These are phyloP conservation scores for Fusarium incarnatum DNA, from an alignment of 2,329 filamentous ascomycete genomes.

Conservation along the genomic window DNA sequence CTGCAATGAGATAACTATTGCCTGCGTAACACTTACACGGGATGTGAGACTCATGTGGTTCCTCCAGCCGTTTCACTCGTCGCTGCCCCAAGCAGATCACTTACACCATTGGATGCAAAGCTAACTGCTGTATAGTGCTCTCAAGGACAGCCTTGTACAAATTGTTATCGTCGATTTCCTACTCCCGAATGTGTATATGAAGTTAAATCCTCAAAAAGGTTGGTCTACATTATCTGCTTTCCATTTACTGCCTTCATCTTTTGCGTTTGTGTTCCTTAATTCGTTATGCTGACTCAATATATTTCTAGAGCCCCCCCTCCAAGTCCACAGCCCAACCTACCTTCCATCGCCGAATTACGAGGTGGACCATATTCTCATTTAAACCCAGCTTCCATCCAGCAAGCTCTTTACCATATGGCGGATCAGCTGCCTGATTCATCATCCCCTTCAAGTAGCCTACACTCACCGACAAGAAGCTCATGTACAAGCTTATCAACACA, in stretches of 20 bases:
- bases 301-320: slow-evolving; percentile 15
- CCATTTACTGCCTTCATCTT: background rate
- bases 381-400: slow-evolving; percentile 50
- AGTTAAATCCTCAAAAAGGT: slow-evolving; percentile 42
- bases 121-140: slow-evolving; percentile 58
- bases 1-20: background rate
- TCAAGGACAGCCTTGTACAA: slow-evolving; percentile 65
- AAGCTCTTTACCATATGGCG: slow-evolving; percentile 52
- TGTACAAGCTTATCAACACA: background rate
- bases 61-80: background rate
- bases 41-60: background rate
- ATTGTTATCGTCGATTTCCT: slow-evolving; percentile 65
- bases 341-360: slow-evolving; percentile 37
- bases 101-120: background rate
- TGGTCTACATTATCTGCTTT: background rate
- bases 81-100: background rate
- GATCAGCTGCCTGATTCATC: slow-evolving; percentile 19
- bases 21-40: background rate
- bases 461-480: slow-evolving; percentile 1
- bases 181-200: slow-evolving; percentile 63
- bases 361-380: slow-evolving; percentile 53
- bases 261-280: background rate
- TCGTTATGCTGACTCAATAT: slow-evolving; percentile 2
- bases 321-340: slow-evolving; percentile 16
- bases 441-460: background rate